Conservation (phyloP, 352 stramenopile genomes). For the Phytophthora sansomeana region DNA sequence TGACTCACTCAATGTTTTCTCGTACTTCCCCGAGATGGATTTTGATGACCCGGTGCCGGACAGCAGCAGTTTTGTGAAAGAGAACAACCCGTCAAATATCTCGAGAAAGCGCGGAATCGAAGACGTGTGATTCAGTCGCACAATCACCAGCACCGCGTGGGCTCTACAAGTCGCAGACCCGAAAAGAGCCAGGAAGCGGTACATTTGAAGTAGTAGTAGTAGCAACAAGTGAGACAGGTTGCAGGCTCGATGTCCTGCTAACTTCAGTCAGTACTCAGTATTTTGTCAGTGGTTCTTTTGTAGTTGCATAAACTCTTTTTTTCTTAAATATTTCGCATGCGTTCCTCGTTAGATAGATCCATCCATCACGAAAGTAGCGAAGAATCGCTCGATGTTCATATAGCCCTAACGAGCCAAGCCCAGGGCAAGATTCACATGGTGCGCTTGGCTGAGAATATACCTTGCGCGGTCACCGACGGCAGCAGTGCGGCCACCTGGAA, state of each 20-base stretch:
- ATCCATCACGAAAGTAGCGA: not conserved
- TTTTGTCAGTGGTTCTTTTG: constrained; percentile 25
- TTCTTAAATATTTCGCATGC: constrained; percentile 46
- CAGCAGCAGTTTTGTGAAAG: constrained; percentile 66
- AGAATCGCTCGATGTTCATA: constrained; percentile 26
- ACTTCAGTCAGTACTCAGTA: not conserved
- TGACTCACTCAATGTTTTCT: constrained; percentile 77
- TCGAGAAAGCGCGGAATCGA: constrained; percentile 72
- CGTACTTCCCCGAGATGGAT: constrained; percentile 77
- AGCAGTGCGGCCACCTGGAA: constrained; percentile 60
- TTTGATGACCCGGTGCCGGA: constrained; percentile 76
- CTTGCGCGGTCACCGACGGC: constrained; percentile 78
- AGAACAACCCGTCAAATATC: constrained; percentile 60
- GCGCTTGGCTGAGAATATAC: constrained; percentile 81
- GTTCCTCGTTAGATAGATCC: constrained; percentile 11
- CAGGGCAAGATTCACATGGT: constrained; percentile 66
- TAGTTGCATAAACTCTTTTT: constrained; percentile 42
- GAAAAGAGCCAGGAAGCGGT: constrained; percentile 18
- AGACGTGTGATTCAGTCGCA: constrained; percentile 54
- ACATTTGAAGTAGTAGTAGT: constrained; percentile 14
- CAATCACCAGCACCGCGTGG: constrained; percentile 15
- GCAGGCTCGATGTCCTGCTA: not conserved
- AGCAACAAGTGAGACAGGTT: constrained; percentile 7
- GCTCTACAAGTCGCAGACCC: constrained; percentile 1
- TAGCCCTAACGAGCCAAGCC: constrained; percentile 54